Evolutionary conservation across 768 basidiomycete species (phyloP).

Genomic region (Suillus bovinus): DNA sequence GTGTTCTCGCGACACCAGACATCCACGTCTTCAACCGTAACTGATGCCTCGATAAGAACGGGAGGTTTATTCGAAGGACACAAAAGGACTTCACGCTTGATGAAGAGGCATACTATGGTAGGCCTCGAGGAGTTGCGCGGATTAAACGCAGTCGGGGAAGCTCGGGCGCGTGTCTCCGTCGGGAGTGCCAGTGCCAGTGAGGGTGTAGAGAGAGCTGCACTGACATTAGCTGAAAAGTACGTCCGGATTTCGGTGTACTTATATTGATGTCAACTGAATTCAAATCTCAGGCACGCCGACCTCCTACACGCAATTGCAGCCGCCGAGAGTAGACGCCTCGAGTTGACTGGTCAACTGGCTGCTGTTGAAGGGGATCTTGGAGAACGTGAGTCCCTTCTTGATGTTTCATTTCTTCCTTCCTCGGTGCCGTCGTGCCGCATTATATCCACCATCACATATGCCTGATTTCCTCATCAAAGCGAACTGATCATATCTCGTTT

Average conservation of each 20-base stretch:
- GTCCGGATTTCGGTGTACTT: conserved; percentile 23
- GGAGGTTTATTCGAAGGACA: neutral
- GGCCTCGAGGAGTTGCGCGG: neutral
- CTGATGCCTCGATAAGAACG: neutral
- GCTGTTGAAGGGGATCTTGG: conserved; percentile 72
- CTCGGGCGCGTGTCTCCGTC: no score
- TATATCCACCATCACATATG: neutral
- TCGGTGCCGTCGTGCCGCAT: neutral
- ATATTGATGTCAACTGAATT: neutral
- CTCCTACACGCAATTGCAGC: conserved; percentile 83
- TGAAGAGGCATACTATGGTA: conserved; percentile 2
- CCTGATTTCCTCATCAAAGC: neutral
- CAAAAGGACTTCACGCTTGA: conserved; percentile 1
- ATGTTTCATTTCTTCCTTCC: neutral
- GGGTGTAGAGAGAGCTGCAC: conserved; percentile 36
- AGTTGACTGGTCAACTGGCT: conserved; percentile 73
- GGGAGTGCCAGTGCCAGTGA: neutral
- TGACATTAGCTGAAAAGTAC: conserved; percentile 75
- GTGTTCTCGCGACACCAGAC: conserved; percentile 1
- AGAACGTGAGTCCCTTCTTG: conserved; percentile 44
- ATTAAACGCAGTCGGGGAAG: neutral
- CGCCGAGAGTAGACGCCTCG: conserved; percentile 82
- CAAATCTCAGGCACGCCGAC: conserved; percentile 68
- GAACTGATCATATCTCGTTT: neutral
- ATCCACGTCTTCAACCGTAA: neutral